Evolutionary conservation across 1,284 basidiomycete genomes (phyloP), one percentile per base, ranked within the genome.

Genomic region (Apiotrichum laibachii): DNA sequence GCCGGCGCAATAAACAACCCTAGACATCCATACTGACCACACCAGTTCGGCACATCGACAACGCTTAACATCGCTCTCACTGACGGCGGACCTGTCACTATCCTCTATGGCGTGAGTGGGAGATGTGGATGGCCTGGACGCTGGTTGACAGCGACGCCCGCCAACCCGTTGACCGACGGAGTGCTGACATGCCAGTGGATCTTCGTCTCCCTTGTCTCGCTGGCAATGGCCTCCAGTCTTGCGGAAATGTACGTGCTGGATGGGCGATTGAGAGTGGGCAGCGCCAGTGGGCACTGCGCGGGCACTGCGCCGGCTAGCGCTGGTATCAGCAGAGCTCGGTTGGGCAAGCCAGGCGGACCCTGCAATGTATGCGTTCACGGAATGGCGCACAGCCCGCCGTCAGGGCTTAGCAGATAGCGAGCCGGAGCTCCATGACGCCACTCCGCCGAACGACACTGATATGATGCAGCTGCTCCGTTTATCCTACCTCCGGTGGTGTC

Each of bases 401-500:
- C 26, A 31, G 26, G 26, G 26, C 26, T 31, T 7, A 31, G 26
- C 26, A 26, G 31, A 48, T 34, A 48, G 46, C 46, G 19, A 3
- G 7, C 26, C 7, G 26, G 26, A 31, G 26, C 26, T 31, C 26
- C 26, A 31, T 3, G 26, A 31, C 26, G 26, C 26, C 26, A 31
- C 26, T 31, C 26, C 7, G 26, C 26, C 26, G 26, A 31, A 31
- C 7, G 26, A 16, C 18, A 18, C 3, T 7, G 16, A 37, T 64
- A 51, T 61, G 44, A 2, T 8, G 0, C 56, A 75, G 72, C 44
- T 80, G 79, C 60, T 79, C 77, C 9, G 77, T 79, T 31, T 81
- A 76, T 45, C 80, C 80, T 0, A 79, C 79, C 3, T 77, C 77
- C 0, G 80, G 80, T 1, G 80, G 80, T 40, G 80, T 81, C 1